phyloP scores from a whole-genome alignment of 2,329 filamentous ascomycete genomes.

The Calonectria pauciramosa region DNA sequence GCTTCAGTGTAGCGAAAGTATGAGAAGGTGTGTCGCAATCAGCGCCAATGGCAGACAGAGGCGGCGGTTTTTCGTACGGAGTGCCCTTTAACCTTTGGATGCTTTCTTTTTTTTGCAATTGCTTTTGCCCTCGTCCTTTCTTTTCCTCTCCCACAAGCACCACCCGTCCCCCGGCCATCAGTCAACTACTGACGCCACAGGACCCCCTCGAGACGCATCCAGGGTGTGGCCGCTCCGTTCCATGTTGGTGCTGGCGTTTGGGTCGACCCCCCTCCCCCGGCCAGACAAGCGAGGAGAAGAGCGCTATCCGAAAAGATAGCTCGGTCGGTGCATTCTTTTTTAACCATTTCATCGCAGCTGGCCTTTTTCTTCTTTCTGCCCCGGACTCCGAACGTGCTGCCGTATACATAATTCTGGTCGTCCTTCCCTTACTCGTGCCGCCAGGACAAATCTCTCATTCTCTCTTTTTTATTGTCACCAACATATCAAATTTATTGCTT shows the following conservation, averaged over 20 bases:
- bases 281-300: neutral
- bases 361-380: constrained; percentile 14
- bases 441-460: neutral
- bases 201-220: neutral
- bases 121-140: neutral
- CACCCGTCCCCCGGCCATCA: neutral
- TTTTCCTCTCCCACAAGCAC: neutral
- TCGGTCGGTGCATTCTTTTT: constrained; percentile 23
- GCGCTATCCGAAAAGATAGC: constrained; percentile 27
- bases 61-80: neutral
- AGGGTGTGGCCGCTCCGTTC: constrained; percentile 11
- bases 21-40: neutral
- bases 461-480: neutral
- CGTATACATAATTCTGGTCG: constrained; percentile 13
- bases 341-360: constrained; percentile 28
- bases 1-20: neutral
- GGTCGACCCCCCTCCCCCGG: constrained; percentile 10
- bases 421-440: constrained; percentile 1
- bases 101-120: constrained; percentile 14
- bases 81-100: neutral
- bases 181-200: constrained; percentile 9
- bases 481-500: neutral
- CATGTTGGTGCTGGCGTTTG: constrained; percentile 11
- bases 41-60: neutral
- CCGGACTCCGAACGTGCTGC: neutral